Percentiles rank a stretch among this genome's conserved stretches.
These are phyloP conservation scores for Candida montana DNA, from an alignment of 805 yeast species.

Conservation along the genomic window DNA sequence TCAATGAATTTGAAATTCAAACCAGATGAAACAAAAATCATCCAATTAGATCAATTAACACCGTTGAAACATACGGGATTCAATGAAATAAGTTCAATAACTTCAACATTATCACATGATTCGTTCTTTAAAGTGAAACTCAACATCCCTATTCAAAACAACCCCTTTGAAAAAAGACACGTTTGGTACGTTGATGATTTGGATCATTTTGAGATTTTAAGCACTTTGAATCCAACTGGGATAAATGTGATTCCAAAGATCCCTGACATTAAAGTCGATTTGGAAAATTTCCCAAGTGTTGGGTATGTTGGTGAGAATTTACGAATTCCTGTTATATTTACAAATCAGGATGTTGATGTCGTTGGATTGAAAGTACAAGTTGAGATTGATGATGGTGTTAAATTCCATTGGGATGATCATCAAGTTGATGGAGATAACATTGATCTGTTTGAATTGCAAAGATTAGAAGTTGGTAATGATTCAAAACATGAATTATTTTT, in stretches of 20 bases:
- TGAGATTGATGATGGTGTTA: constrained; percentile 9
- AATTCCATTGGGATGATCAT: constrained; percentile 8
- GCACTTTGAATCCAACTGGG: constrained; percentile 15
- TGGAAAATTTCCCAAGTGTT: constrained; percentile 20
- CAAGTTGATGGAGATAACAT: constrained; percentile 8
- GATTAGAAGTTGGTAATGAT: constrained; percentile 2
- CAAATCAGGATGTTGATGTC: constrained; percentile 27
- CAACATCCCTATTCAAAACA: constrained; percentile 13
- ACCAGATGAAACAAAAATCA: constrained; percentile 10
- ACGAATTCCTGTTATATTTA: constrained; percentile 19
- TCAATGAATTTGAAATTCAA: constrained; percentile 16
- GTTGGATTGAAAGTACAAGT: constrained; percentile 27
- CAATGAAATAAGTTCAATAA: constrained; percentile 12
- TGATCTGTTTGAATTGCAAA: constrained; percentile 3
- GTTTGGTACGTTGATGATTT: constrained; percentile 13
- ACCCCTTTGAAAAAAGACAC: constrained; percentile 12
- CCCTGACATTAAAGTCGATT: constrained; percentile 28
- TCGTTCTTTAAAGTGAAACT: constrained; percentile 18
- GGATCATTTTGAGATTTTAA: constrained; percentile 10
- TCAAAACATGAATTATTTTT: constrained; percentile 1
- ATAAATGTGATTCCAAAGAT: constrained; percentile 33
- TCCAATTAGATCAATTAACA: constrained; percentile 17
- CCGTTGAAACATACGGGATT: constrained; percentile 19
- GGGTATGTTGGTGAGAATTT: constrained; percentile 31
- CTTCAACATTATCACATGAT: constrained; percentile 9